Conservation (phyloP, 2,329 filamentous ascomycete genomes). For the Aspergillus sp. region DNA sequence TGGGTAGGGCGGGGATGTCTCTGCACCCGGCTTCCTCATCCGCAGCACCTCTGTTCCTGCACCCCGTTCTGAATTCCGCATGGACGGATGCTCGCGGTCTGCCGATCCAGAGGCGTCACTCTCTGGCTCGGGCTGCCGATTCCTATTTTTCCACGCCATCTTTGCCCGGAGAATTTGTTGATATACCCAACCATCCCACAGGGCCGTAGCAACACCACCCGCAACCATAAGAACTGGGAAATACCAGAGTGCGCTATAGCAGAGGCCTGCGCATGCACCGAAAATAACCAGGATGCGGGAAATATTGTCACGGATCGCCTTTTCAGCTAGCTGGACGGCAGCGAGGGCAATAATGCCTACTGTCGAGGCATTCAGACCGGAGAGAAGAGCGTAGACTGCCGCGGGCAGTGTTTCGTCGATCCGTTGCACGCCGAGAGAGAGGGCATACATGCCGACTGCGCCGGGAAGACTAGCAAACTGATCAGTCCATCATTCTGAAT, state of each 20-base stretch:
- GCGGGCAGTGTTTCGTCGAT: constrained; percentile 60
- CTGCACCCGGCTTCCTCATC: too few species aligned
- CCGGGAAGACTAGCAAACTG: constrained; percentile 68
- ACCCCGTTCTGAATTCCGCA: too few species aligned
- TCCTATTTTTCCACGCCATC: too few species aligned
- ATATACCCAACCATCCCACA: constrained; percentile 61
- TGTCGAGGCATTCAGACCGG: constrained; percentile 68
- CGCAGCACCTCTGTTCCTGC: too few species aligned
- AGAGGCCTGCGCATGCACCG: constrained; percentile 62
- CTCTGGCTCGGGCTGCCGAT: too few species aligned
- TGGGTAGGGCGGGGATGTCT: too few species aligned
- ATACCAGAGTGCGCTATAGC: constrained; percentile 74
- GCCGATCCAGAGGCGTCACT: too few species aligned
- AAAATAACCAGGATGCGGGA: constrained; percentile 65
- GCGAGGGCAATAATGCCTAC: constrained; percentile 72
- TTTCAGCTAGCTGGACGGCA: constrained; percentile 65
- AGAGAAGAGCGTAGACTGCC: constrained; percentile 67
- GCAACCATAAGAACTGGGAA: constrained; percentile 64
- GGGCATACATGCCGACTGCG: constrained; percentile 67
- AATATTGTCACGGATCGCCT: constrained; percentile 64
- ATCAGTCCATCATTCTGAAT: too few species aligned
- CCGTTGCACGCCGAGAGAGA: constrained; percentile 63
- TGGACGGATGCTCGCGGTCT: too few species aligned
- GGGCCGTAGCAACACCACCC: constrained; percentile 53
- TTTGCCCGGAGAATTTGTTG: constrained; percentile 43